Evolutionary conservation across 2,329 filamentous ascomycete genomes (phyloP).

Genomic region (Elsinoe necatrix): DNA sequence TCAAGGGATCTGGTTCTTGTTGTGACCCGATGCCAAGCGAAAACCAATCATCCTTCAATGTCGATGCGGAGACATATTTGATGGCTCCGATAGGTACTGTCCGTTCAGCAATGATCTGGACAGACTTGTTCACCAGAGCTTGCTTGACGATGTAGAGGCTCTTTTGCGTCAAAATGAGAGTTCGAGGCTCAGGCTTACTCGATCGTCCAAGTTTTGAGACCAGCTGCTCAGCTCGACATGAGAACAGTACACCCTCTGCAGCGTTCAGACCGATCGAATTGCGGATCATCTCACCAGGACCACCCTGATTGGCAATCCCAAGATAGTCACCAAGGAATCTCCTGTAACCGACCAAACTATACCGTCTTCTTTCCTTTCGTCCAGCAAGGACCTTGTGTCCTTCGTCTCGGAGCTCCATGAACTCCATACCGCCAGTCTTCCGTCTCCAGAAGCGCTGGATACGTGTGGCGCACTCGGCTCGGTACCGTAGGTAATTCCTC

Average conservation of each 20-base stretch:
- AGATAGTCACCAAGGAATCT: constrained; percentile 94
- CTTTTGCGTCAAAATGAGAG: constrained; percentile 72
- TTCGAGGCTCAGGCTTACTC: constrained; percentile 82
- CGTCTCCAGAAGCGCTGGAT: constrained; percentile 96
- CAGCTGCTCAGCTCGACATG: constrained; percentile 79
- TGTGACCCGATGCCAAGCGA: constrained; percentile 81
- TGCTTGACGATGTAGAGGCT: constrained; percentile 88
- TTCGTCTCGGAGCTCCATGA: constrained; percentile 76
- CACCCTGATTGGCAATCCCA: constrained; percentile 70
- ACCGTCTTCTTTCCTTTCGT: constrained; percentile 83
- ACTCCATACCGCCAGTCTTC: constrained; percentile 82
- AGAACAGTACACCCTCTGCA: constrained; percentile 75
- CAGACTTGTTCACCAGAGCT: constrained; percentile 68
- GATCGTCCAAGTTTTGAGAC: constrained; percentile 95
- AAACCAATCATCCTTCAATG: constrained; percentile 91
- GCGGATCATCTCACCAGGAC: constrained; percentile 73
- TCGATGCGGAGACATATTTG: constrained; percentile 76
- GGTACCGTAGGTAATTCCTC: constrained; percentile 90
- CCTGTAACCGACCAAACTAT: constrained; percentile 83
- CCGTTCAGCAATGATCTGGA: constrained; percentile 72
- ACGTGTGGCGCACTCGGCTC: constrained; percentile 81
- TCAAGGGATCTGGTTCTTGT: constrained; percentile 84
- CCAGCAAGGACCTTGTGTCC: constrained; percentile 74
- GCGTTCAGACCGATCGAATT: constrained; percentile 58
- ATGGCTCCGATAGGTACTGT: constrained; percentile 78